Percentiles rank a stretch among this genome's conserved stretches.
These are phyloP conservation scores for Coniella lustricola DNA, from an alignment of 2,329 filamentous ascomycete genomes.

Conservation along the genomic window DNA sequence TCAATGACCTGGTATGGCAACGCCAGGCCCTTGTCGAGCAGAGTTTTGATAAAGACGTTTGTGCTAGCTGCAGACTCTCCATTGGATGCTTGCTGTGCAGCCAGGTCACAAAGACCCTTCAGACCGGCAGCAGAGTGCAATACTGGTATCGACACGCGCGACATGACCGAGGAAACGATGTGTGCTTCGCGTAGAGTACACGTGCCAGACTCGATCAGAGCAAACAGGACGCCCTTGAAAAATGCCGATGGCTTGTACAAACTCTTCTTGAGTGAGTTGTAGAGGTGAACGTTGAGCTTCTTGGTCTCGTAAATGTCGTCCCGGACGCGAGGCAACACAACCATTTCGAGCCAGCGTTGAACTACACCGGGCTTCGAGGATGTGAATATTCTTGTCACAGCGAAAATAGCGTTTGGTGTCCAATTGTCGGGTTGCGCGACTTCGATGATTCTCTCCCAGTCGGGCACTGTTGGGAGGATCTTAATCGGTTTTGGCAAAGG, in stretches of 20 bases:
- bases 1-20: constrained; percentile 93
- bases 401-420: constrained; percentile 72
- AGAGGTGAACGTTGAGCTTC: constrained; percentile 92
- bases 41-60: constrained; percentile 88
- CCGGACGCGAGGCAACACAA: constrained; percentile 83
- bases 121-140: constrained; percentile 88
- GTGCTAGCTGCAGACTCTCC: constrained; percentile 85
- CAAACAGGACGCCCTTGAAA: constrained; percentile 95
- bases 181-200: constrained; percentile 88
- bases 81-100: constrained; percentile 77
- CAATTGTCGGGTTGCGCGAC: constrained; percentile 50
- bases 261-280: constrained; percentile 86
- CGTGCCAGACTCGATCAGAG: constrained; percentile 74
- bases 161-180: constrained; percentile 81
- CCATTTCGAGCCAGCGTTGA: constrained; percentile 77
- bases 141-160: constrained; percentile 79
- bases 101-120: constrained; percentile 88
- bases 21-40: constrained; percentile 96
- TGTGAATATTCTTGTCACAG: constrained; percentile 87
- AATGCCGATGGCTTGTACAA: constrained; percentile 93
- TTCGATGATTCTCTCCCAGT: constrained; percentile 83
- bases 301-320: constrained; percentile 91
- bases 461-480: constrained; percentile 82
- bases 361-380: constrained; percentile 73
- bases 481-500: constrained; percentile 97